Evolutionary conservation across 495 filamentous ascomycete genomes (phyloP).

Genomic region (Aspergillus asperescens): DNA sequence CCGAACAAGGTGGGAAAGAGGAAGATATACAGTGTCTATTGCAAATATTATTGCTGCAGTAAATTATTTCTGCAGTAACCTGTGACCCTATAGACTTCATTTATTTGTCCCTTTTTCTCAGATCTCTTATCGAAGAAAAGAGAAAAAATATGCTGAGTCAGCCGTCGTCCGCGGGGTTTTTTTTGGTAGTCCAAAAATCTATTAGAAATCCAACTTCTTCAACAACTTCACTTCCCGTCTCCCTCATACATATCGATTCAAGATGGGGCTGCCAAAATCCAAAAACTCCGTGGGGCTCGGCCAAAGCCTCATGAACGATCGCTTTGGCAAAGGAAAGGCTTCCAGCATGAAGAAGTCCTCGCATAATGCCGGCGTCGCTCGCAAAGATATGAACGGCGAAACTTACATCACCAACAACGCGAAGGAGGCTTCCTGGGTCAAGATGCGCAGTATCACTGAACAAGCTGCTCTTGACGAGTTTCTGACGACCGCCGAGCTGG

Average conservation of each 20-base stretch:
- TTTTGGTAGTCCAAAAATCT: conserved; percentile 17
- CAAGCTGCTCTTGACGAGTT: conserved; percentile 91
- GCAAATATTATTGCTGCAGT: too few relatives aligned
- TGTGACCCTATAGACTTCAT: background rate
- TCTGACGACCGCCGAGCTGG: conserved; percentile 82
- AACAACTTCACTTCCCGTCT: conserved; percentile 16
- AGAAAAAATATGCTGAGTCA: conserved; percentile 9
- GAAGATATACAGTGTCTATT: background rate
- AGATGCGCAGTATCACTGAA: conserved; percentile 98
- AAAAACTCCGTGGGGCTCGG: conserved; percentile 93
- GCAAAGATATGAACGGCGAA: conserved; percentile 41
- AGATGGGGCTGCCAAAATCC: conserved; percentile 93
- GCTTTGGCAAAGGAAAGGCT: conserved; percentile 84
- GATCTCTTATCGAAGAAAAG: background rate
- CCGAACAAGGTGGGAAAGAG: conserved; percentile 6
- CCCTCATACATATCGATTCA: conserved; percentile 16
- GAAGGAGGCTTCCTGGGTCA: conserved; percentile 51
- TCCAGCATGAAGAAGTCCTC: conserved; percentile 61
- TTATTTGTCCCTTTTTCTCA: background rate
- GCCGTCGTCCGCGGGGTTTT: conserved; percentile 27
- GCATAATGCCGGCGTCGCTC: conserved; percentile 53
- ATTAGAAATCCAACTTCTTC: conserved; percentile 18
- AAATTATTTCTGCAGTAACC: too few relatives aligned
- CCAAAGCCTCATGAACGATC: conserved; percentile 87
- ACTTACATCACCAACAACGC: conserved; percentile 45